Evolutionary conservation across 129 eudicot species (phyloP).

Genomic region (Glebionis coronaria): DNA sequence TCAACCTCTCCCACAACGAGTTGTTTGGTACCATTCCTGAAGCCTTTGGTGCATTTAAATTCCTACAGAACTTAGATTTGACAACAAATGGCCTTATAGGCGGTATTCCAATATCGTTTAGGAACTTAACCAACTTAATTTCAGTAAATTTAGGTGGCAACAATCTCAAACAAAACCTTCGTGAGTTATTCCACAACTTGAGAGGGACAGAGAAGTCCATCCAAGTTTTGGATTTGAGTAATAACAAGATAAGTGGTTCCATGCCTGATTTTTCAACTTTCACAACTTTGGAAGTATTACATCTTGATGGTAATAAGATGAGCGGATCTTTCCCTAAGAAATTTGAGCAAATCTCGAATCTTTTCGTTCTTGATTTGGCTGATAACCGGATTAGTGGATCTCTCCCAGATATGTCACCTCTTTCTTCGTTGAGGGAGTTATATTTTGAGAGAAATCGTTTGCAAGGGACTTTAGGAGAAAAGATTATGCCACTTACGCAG

Average conservation of each 20-base stretch:
- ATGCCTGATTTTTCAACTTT: neutral
- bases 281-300: no score
- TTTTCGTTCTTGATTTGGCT: no score
- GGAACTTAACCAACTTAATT: constrained; percentile 24
- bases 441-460: constrained; percentile 1
- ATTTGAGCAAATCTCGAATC: no score
- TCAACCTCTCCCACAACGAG: constrained; percentile 16
- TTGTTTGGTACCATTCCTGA: constrained; percentile 20
- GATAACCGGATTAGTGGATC: no score
- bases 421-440: no score
- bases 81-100: neutral
- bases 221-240: neutral
- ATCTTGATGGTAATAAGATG: no score
- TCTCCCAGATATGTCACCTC: no score
- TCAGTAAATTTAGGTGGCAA: constrained; percentile 4
- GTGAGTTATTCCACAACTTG: no score
- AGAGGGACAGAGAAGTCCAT: no score
- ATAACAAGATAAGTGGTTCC: constrained; percentile 7
- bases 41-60: neutral
- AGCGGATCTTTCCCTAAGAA: no score
- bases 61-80: constrained; percentile 27
- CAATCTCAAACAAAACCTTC: neutral
- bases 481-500: constrained; percentile 24
- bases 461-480: constrained; percentile 23
- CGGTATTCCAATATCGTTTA: neutral